These are phyloP conservation scores for Buddleja alternifolia DNA, from an alignment of 257 asterid genomes.

Conservation along the genomic window DNA sequence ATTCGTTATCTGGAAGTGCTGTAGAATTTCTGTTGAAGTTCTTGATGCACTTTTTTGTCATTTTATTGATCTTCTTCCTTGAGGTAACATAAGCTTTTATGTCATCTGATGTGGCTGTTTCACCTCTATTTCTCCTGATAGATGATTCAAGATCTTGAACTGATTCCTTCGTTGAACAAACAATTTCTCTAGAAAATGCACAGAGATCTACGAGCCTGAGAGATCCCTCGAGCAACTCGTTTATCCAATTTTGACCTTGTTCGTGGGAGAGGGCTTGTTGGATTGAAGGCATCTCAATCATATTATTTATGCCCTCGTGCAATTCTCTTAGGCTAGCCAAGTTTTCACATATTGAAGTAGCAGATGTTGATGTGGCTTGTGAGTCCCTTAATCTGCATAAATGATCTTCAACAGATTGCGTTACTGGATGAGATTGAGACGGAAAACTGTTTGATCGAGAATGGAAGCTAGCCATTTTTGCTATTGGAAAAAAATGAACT, in stretches of 20 bases:
- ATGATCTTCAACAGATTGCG: constrained; percentile 24
- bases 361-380: constrained; percentile 22
- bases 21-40: not conserved
- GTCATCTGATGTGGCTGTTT: no score
- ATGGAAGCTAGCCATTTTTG: constrained; percentile 29
- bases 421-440: constrained; percentile 37
- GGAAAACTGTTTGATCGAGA: constrained; percentile 43
- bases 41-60: constrained; percentile 19
- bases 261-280: constrained; percentile 30
- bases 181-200: constrained; percentile 26
- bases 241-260: constrained; percentile 9
- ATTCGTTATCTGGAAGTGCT: not conserved
- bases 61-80: constrained; percentile 32
- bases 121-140: constrained; percentile 36
- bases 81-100: constrained; percentile 19
- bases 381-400: constrained; percentile 34
- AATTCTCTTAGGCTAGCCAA: constrained; percentile 39
- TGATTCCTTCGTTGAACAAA: constrained; percentile 23
- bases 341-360: constrained; percentile 26
- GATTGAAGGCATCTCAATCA: constrained; percentile 38
- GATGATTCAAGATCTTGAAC: constrained; percentile 39
- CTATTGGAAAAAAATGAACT: constrained; percentile 4
- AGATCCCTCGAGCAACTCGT: constrained; percentile 42
- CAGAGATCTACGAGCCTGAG: constrained; percentile 39
- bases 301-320: constrained; percentile 33